phyloP scores from a whole-genome alignment of 1,284 basidiomycete species.

The Ganoderma sinense region DNA sequence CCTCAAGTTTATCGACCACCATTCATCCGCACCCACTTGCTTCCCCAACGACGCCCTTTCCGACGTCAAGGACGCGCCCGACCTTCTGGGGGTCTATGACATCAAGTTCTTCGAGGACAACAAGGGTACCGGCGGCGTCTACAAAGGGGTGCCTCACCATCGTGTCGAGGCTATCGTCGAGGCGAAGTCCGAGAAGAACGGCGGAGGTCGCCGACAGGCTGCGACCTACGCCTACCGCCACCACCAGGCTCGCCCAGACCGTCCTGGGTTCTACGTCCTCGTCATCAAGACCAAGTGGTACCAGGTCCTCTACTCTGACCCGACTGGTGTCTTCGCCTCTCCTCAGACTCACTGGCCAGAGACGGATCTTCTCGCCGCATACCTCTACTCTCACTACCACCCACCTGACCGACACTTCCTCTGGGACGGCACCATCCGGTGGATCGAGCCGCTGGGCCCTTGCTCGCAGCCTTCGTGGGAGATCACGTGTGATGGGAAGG shows the following conservation, averaged over 20 bases:
- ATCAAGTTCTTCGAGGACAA: not conserved
- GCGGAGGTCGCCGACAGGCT: slow-evolving; percentile 4
- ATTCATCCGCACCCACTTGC: not conserved
- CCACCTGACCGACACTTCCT: not conserved
- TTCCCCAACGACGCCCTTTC: slow-evolving; percentile 8
- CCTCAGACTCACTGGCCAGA: not conserved
- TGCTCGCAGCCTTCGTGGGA: not conserved
- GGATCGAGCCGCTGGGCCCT: not conserved
- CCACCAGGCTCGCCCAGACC: slow-evolving; percentile 20
- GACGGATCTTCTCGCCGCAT: slow-evolving; percentile 1
- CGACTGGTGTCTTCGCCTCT: slow-evolving; percentile 8
- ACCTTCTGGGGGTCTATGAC: slow-evolving; percentile 9
- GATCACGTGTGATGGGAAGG: not conserved
- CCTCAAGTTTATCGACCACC: slow-evolving; percentile 18
- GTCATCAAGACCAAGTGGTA: slow-evolving; percentile 11
- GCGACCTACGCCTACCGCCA: slow-evolving; percentile 12
- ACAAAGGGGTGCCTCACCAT: slow-evolving; percentile 13
- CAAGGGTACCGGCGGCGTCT: not conserved
- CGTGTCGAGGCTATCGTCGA: slow-evolving; percentile 18
- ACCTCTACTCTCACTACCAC: slow-evolving; percentile 12
- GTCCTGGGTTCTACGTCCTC: slow-evolving; percentile 18
- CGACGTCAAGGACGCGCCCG: slow-evolving; percentile 1
- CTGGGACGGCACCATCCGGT: not conserved
- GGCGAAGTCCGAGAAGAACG: slow-evolving; percentile 5
- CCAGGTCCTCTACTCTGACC: slow-evolving; percentile 17